phyloP scores from a whole-genome alignment of 768 basidiomycete genomes.

The Galerina marginata region DNA sequence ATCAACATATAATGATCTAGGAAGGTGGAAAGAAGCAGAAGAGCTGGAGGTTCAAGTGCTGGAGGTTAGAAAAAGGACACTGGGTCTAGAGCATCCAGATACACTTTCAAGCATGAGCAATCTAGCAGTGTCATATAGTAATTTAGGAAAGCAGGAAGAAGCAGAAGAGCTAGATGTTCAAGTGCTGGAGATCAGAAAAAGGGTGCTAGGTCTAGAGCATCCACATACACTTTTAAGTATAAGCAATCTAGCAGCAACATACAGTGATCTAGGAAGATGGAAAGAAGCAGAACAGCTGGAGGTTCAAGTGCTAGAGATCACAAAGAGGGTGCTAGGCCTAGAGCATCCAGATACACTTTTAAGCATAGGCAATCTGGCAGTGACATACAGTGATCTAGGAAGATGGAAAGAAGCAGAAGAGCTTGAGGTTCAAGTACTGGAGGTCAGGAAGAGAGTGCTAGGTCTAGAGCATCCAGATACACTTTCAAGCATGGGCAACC shows the following conservation, averaged over 20 bases:
- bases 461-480: neutral
- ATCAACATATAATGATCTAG: neutral
- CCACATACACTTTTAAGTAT: neutral
- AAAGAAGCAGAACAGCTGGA: neutral
- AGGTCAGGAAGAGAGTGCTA: neutral
- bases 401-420: neutral
- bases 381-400: neutral
- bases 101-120: neutral
- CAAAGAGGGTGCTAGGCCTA: conserved; percentile 4
- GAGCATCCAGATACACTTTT: conserved; percentile 7
- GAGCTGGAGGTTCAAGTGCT: neutral
- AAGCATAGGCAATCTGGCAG: conserved; percentile 7
- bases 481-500: neutral
- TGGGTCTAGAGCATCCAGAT: neutral
- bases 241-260: neutral
- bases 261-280: neutral
- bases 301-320: neutral
- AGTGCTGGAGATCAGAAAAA: too few species aligned
- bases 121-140: neutral
- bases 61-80: neutral
- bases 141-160: neutral
- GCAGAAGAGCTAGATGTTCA: neutral
- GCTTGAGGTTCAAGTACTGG: neutral
- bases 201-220: neutral
- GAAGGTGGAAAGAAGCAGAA: neutral